A percentile compares a stretch with the other conserved stretches of the same genome.
phyloP scores from a whole-genome alignment of 768 basidiomycete genomes.

The Phlebiopsis flavidoalba region DNA sequence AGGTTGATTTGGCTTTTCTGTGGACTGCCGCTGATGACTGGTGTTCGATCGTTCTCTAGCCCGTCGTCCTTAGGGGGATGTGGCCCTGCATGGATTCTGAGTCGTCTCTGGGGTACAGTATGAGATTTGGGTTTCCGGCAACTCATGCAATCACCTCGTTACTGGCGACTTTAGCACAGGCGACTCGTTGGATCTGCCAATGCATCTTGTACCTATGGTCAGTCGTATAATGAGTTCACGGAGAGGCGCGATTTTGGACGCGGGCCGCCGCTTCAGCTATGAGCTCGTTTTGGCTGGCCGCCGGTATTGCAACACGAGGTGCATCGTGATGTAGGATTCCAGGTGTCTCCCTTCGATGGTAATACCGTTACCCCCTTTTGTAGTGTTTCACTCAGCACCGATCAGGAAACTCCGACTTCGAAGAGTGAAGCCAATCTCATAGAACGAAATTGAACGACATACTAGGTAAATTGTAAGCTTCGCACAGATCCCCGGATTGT shows the following conservation, averaged over 20 bases:
- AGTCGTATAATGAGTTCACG: constrained; percentile 54
- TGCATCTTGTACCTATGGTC: constrained; percentile 94
- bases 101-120: too few species aligned
- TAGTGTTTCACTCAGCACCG: neutral
- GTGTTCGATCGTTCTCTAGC: too few species aligned
- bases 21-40: too few species aligned
- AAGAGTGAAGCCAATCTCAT: too few species aligned
- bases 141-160: too few species aligned
- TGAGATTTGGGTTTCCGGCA: too few species aligned
- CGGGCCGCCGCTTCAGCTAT: neutral
- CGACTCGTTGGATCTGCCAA: constrained; percentile 93
- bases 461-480: too few species aligned
- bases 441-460: too few species aligned
- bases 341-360: neutral
- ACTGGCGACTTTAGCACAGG: constrained; percentile 39
- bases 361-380: neutral
- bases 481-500: too few species aligned
- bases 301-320: neutral
- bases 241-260: constrained; percentile 30
- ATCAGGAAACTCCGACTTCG: neutral
- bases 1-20: too few species aligned
- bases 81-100: too few species aligned
- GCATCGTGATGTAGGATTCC: neutral
- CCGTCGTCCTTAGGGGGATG: too few species aligned
- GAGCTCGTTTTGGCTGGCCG: neutral